Base-by-base conservation (phyloP, 768 basidiomycete species). In the Collybiopsis luxurians region DNA sequence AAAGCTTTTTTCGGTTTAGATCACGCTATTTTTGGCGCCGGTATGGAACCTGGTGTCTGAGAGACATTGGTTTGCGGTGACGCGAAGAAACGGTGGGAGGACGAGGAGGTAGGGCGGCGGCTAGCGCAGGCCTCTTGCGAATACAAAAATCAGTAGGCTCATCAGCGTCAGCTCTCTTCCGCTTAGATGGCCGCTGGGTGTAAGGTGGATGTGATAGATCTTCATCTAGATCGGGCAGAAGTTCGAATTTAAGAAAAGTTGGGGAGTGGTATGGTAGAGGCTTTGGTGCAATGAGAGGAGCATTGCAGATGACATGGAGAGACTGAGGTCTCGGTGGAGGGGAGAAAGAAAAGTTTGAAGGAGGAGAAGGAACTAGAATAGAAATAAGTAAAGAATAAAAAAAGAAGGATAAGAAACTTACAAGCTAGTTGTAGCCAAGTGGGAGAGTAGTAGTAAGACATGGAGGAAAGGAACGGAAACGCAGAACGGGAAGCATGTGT, bases 141-240 rank as follows among this genome's bases (percentile, higher is more conserved):
- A 53, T 56, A 31, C 55, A 59, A 27, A 50, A 34, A 17, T 61
- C 60, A 36, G 62, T 60, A n/a, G 49, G 43, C 39, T 61, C 57
- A 27, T 64, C 61, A 55, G 67, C 59, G 52, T 55, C 58, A 26
- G 65, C 59, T 31, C 81, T 82, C 62, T 84, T 85, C 47, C 85
- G 81, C 62, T 86, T 86, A 3, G 71, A 55, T n/a, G 75, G 71
- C 15, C 70, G 67, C 15, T 60, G 60, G 10, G 65, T 84, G 73
- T 87, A 87, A 0, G 86, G 87, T 6, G 87, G 84, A 60, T 81
- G 81, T 0, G 87, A 87, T 40, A 87, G 79, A 65, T 88, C 85
- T 64, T 86, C 82, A 69, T 86, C 85, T 7, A 82, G 71, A 70
- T 86, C 86, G 0, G 87, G 87, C 23, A 82, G 71, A 45, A 79